Evolutionary conservation across 257 asterid genomes (phyloP).

Genomic region (Jaltomata sinuosa): DNA sequence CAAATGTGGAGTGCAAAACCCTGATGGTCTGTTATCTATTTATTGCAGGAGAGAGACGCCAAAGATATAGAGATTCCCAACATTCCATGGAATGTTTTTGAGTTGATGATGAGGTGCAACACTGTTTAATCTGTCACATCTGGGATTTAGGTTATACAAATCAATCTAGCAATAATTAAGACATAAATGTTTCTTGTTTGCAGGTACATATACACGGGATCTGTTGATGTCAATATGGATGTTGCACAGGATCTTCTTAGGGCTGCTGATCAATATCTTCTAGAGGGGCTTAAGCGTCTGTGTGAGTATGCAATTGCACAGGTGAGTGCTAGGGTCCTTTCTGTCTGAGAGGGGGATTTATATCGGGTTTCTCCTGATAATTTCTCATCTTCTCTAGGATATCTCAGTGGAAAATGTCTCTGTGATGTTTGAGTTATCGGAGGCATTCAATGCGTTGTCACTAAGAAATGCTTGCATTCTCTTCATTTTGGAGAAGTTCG

Average conservation of each 20-base stretch:
- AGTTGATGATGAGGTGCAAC: slow-evolving; percentile 92
- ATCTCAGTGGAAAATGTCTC: slow-evolving; percentile 77
- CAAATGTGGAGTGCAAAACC: neutral
- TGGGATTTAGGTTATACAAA: neutral
- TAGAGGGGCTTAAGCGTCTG: slow-evolving; percentile 73
- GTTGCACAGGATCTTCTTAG: slow-evolving; percentile 63
- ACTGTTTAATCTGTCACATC: neutral
- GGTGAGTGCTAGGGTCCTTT: slow-evolving; percentile 25
- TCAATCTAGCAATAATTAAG: neutral
- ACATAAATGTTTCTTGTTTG: neutral
- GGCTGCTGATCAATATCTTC: slow-evolving; percentile 70
- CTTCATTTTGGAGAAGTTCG: slow-evolving; percentile 70
- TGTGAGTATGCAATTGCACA: slow-evolving; percentile 68
- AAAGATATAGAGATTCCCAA: slow-evolving; percentile 95
- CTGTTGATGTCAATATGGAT: slow-evolving; percentile 54
- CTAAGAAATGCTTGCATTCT: slow-evolving; percentile 72
- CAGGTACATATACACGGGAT: slow-evolving; percentile 73
- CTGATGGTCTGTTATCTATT: neutral
- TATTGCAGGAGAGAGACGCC: slow-evolving; percentile 90
- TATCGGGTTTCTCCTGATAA: slow-evolving; percentile 8
- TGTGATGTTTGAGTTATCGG: slow-evolving; percentile 83
- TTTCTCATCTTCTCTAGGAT: slow-evolving; percentile 42
- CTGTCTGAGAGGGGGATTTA: slow-evolving; percentile 4
- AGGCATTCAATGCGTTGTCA: slow-evolving; percentile 77
- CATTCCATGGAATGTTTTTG: slow-evolving; percentile 94